Conservation (phyloP, 305 asterid species). For the Ilex paraguariensis region DNA sequence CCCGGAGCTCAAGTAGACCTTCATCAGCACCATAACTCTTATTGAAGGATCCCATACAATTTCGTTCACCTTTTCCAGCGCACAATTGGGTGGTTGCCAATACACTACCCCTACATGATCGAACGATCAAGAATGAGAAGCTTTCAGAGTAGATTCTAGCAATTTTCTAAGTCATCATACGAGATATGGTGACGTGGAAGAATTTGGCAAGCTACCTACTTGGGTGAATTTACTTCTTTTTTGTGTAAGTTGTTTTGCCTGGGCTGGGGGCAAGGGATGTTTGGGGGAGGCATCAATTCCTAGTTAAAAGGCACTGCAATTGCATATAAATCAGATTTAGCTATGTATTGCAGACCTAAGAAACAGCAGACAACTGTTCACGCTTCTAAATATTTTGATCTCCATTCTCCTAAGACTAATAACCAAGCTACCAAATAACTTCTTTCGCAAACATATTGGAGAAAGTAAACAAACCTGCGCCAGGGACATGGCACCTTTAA, state of each 20-base stretch:
- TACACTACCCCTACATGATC: slow-evolving; percentile 70
- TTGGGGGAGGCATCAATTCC: no score
- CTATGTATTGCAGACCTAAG: neutral
- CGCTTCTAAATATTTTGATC: slow-evolving; percentile 33
- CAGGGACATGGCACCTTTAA: slow-evolving; percentile 70
- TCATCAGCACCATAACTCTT: slow-evolving; percentile 94
- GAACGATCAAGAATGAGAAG: slow-evolving; percentile 1
- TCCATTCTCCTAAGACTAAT: slow-evolving; percentile 19
- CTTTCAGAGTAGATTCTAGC: neutral
- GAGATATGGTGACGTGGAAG: no score
- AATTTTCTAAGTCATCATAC: no score
- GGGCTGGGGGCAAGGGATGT: no score
- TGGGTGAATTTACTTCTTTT: no score
- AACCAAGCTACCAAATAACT: slow-evolving; percentile 1
- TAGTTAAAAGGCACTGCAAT: neutral
- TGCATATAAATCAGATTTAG: slow-evolving; percentile 27
- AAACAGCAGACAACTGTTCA: slow-evolving; percentile 19
- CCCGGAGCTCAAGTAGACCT: slow-evolving; percentile 93
- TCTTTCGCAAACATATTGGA: slow-evolving; percentile 28
- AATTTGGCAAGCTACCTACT: no score
- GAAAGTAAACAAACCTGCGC: slow-evolving; percentile 88
- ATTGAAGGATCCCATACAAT: slow-evolving; percentile 79
- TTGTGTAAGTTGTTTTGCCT: no score
- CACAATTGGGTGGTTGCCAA: slow-evolving; percentile 91
- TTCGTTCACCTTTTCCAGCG: slow-evolving; percentile 67